Percentiles rank a stretch among this genome's conserved stretches.
Evolutionary conservation across 2,329 filamentous ascomycete species (phyloP).

Genomic region (Sporothrix phasma): DNA sequence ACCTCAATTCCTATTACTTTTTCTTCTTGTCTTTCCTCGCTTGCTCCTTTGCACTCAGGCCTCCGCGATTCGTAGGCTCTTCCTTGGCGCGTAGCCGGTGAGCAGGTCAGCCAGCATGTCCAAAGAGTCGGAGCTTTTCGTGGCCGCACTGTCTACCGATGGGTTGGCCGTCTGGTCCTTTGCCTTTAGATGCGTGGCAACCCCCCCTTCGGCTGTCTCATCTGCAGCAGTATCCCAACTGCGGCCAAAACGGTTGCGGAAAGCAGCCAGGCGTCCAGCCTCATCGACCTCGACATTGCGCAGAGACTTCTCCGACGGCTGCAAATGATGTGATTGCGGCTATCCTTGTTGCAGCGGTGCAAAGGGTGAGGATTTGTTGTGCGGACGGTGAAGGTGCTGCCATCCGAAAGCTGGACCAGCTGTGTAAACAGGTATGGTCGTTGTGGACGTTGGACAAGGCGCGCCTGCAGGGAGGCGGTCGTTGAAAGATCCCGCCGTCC

Average conservation of each 20-base stretch:
- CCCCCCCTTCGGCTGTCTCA: not conserved
- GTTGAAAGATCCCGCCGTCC: constrained; percentile 26
- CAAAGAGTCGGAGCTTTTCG: constrained; percentile 19
- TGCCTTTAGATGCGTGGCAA: constrained; percentile 5
- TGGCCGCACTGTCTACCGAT: constrained; percentile 7
- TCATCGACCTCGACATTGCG: constrained; percentile 90
- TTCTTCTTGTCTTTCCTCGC: constrained; percentile 34
- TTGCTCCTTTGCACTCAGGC: constrained; percentile 31
- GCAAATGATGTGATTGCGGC: constrained; percentile 82
- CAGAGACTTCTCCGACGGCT: constrained; percentile 70
- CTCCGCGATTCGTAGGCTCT: constrained; percentile 29
- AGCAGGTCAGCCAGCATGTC: constrained; percentile 42
- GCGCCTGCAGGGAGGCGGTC: constrained; percentile 57
- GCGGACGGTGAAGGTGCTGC: constrained; percentile 69
- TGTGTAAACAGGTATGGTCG: constrained; percentile 97
- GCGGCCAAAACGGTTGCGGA: constrained; percentile 73
- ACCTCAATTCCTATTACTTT: constrained; percentile 13
- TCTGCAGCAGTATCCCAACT: constrained; percentile 56
- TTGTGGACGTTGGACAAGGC: constrained; percentile 76
- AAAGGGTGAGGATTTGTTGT: constrained; percentile 61
- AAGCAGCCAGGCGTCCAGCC: constrained; percentile 78
- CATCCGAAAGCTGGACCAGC: constrained; percentile 84
- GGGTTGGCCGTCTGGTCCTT: constrained; percentile 19
- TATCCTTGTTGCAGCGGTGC: constrained; percentile 62
- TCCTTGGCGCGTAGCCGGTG: constrained; percentile 37